Evolutionary conservation across 768 basidiomycete genomes (phyloP), one percentile per base, ranked within the genome.

Genomic region (Heimioporus sp.): DNA sequence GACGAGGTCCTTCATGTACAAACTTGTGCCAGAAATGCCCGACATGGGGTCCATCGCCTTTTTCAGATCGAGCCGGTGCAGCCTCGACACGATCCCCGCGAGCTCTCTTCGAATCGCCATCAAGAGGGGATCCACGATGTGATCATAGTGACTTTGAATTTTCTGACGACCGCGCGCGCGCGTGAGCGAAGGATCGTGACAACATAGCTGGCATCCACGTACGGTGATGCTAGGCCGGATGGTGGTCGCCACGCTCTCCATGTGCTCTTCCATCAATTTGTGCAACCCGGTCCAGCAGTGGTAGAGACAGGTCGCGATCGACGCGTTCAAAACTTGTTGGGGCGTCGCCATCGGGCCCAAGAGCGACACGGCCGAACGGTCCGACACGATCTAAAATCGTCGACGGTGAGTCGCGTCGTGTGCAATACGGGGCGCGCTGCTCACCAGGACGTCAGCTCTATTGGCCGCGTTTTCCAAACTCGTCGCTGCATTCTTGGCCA

Each of bases 51-150:
- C 91, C 10, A 80, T 69, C 10, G 81, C 72, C 69, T 86, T 88
- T 45, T 81, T 80, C 63, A 95, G 86, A 66, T 94, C 90, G 41
- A 91, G 80, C 7, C 88, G 82, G 69, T 98, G 96, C 28, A 99
- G 76, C 47, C 87, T 83, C 2, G 86, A 81, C 41, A 97, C 77
- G 55, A 94, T 89, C 2, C 85, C 79, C 34, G 83, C 77, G 32
- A 93, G 73, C 59, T 99, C 97, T 17, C 90, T 82, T 32, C 85
- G 84, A 57, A 98, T 82, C 4, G 87, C 81, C 3, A 74, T 69
- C 35, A 83, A 70, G 16, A 92, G 60, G 0, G 86, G 86, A 47
- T 88, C 80, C 6, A 82, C 70, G 20, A 90, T 72, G 7, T 73
- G 73, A 41, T 83, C 78, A 61, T 83, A 88, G 12, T 73, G 69